Base-by-base conservation (phyloP, 2,329 filamentous ascomycete genomes). In the Penicillium sp. region DNA sequence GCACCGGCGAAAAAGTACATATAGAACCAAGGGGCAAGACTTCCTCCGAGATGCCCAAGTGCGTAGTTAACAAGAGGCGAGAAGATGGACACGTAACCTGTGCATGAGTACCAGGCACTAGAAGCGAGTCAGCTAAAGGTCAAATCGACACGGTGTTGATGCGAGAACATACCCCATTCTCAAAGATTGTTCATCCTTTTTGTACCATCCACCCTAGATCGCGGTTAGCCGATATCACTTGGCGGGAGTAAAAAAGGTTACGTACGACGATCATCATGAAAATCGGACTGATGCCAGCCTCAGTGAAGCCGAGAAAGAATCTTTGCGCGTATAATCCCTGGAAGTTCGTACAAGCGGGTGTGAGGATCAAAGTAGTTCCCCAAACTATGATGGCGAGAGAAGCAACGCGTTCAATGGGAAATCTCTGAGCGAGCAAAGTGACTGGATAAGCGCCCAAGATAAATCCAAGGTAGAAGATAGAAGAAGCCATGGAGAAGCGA, bases 231-330 rank as follows among this genome's bases (percentile, higher is more conserved):
- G 9, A 13, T 15, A 9, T 8, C 1, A 6, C 19, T 29, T 13
- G 12, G 27, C 2, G 10, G 23, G 6, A 15, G 15, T 6, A 6
- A 4, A 6, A 8, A 49, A 39, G 21, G 9, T 17, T 9, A 58
- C 54, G 23, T 64, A 66, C 68, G 72, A 80, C 76, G 43, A 83
- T 82, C 50, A 83, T 76, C 76, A 84, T 83, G 58, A 84, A 85
- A 44, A 81, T 81, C 0, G 84, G 84, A 1, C 80, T 82, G 36
- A 86, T 80, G 23, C 82, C 79, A 3, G 76, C 77, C 64, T 86
- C 84, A 1, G 86, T 68, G 6, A 84, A 75, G 0, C 84, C 84
- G 1, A 86, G 75, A 49, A 83, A 80, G 73, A 86, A 85, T 4
- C 82, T 70, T 62, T 83, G 79, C 0, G 73, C 78, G 29, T 74